Evolutionary conservation across 495 filamentous ascomycete species (phyloP), one percentile per base, ranked within the genome.

Genomic region (Pyrenula massariospora): DNA sequence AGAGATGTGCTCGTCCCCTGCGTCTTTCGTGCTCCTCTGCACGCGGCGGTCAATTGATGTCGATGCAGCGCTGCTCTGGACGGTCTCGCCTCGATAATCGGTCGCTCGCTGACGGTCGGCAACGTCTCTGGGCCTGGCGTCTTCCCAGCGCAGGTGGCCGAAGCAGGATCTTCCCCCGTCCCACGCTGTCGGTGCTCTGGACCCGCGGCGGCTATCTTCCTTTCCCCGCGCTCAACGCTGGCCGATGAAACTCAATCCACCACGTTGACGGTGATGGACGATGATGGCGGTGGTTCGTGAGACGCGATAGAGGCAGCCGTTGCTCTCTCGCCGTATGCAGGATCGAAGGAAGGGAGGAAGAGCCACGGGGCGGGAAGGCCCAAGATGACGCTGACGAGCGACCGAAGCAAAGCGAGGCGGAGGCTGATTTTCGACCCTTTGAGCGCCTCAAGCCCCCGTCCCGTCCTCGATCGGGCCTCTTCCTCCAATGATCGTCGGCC

Each of bases 261-360:
- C n/a, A n/a, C n/a, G n/a, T n/a, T n/a, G n/a, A n/a, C n/a, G n/a
- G n/a, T n/a, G n/a, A n/a, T n/a, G n/a, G n/a, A n/a, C n/a, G n/a
- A n/a, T n/a, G n/a, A n/a, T n/a, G n/a, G n/a, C n/a, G n/a, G n/a
- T n/a, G n/a, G n/a, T n/a, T n/a, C n/a, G n/a, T n/a, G n/a, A n/a
- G n/a, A n/a, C n/a, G n/a, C n/a, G n/a, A n/a, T n/a, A n/a, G n/a
- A n/a, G n/a, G n/a, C n/a, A n/a, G n/a, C n/a, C n/a, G n/a, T 25
- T 25, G 54, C 57, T 60, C 66, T 63, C 67, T 50, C 48, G 61
- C 59, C 62, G 60, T 55, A 62, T 62, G 63, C 63, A 60, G 57
- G 60, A 62, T 61, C 53, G 60, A 63, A 62, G 58, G 60, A 63
- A 58, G 62, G 70, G 60, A 62, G 63, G 63, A 57, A 54, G 54